Percentiles rank a stretch among this genome's conserved stretches.
Evolutionary conservation across 1,284 basidiomycete species (phyloP).

Genomic region (Phellopilus nigrolimitatus): DNA sequence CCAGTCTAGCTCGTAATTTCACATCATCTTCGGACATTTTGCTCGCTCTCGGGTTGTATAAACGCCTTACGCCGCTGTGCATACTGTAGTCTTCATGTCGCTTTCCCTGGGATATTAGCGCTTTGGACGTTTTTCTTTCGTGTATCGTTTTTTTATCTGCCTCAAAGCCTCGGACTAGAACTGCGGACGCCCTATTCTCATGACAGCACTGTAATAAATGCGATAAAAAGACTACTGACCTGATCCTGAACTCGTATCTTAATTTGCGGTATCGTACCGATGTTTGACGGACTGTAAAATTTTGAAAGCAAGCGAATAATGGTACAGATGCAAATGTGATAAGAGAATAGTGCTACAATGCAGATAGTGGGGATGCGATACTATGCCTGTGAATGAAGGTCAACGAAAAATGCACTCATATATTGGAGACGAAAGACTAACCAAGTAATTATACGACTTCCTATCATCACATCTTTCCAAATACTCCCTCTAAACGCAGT

Average conservation of each 20-base stretch:
- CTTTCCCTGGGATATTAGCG: too few relatives aligned
- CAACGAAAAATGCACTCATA: background rate
- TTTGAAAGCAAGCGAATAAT: background rate
- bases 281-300: too few relatives aligned
- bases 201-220: too few relatives aligned
- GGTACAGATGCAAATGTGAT: slow-evolving; percentile 1
- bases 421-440: background rate
- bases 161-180: too few relatives aligned
- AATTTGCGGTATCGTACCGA: background rate
- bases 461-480: slow-evolving; percentile 20
- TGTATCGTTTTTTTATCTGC: too few relatives aligned
- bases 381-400: slow-evolving; percentile 12
- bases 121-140: too few relatives aligned
- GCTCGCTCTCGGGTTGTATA: too few relatives aligned
- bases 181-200: too few relatives aligned
- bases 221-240: background rate
- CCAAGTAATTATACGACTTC: slow-evolving; percentile 21
- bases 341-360: background rate
- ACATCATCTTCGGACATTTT: too few relatives aligned
- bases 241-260: background rate
- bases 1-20: too few relatives aligned
- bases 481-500: slow-evolving; percentile 12
- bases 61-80: too few relatives aligned
- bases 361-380: background rate
- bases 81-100: too few relatives aligned